phyloP scores from a whole-genome alignment of 1,284 basidiomycete species.

The Puccinia coronata region DNA sequence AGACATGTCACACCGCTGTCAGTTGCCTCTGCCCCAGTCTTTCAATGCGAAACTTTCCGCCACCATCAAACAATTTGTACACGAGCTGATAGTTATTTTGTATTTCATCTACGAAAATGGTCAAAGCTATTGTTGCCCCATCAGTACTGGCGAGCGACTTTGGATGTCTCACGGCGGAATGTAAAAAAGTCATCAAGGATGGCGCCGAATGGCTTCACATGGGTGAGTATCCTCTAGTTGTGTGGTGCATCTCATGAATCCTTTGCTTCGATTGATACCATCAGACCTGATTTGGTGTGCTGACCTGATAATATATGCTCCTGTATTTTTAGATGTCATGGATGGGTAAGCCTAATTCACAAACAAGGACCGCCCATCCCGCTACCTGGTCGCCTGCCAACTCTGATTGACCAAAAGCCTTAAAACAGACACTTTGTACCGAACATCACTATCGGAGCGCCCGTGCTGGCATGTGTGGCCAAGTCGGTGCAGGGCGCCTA shows the following conservation, averaged over 20 bases:
- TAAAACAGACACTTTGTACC: slow-evolving; percentile 86
- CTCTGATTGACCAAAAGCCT: slow-evolving; percentile 8
- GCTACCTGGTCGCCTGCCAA: slow-evolving; percentile 34
- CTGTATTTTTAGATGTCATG: slow-evolving; percentile 64
- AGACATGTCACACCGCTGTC: not conserved
- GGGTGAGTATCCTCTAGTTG: slow-evolving; percentile 65
- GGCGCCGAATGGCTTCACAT: slow-evolving; percentile 96
- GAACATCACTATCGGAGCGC: slow-evolving; percentile 94
- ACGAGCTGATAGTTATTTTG: too few relatives aligned
- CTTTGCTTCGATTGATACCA: too few relatives aligned
- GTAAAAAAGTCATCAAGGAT: slow-evolving; percentile 84
- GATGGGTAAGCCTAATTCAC: slow-evolving; percentile 70
- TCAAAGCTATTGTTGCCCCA: slow-evolving; percentile 54
- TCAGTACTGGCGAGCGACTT: slow-evolving; percentile 71
- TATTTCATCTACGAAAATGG: slow-evolving; percentile 4
- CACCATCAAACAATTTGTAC: not conserved
- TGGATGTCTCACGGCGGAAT: slow-evolving; percentile 84
- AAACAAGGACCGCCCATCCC: not conserved
- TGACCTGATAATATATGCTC: not conserved
- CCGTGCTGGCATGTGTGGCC: slow-evolving; percentile 81
- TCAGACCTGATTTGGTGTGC: not conserved
- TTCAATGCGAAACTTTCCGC: not conserved
- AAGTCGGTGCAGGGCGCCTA: slow-evolving; percentile 91
- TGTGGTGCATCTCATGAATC: too few relatives aligned
- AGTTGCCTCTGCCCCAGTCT: too few relatives aligned